phyloP scores from a whole-genome alignment of 345 rosid genomes.

The Geranium brycei region DNA sequence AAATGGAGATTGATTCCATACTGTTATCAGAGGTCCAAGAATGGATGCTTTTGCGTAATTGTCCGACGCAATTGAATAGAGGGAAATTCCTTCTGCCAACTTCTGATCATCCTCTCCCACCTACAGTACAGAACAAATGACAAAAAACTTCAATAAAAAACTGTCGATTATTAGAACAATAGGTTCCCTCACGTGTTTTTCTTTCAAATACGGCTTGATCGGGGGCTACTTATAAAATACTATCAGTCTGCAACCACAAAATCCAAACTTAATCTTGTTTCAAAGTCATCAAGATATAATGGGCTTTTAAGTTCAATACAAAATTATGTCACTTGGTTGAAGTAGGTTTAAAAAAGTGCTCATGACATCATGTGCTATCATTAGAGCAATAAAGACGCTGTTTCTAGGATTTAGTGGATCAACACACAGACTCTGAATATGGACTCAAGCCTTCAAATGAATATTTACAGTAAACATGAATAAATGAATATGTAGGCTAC shows the following conservation, averaged over 20 bases:
- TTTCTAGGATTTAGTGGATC: no score
- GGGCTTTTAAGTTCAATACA: no score
- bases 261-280: background rate
- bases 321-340: no score
- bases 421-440: background rate
- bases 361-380: no score
- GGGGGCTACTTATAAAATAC: no score
- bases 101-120: slow-evolving; percentile 91
- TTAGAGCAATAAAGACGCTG: no score
- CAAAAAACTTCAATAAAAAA: no score
- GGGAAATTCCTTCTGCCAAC: slow-evolving; percentile 80
- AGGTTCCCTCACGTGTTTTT: no score
- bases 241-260: background rate
- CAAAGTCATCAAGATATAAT: no score
- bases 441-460: background rate
- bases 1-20: slow-evolving; percentile 17
- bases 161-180: background rate
- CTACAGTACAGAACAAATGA: slow-evolving; percentile 20
- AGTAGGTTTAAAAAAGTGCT: no score
- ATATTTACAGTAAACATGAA: background rate
- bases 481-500: background rate
- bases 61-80: slow-evolving; percentile 54
- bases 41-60: slow-evolving; percentile 45
- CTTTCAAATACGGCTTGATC: no score
- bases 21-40: slow-evolving; percentile 70